These are phyloP conservation scores for Brettanomyces nanus DNA, from an alignment of 805 yeast genomes.

Conservation along the genomic window DNA sequence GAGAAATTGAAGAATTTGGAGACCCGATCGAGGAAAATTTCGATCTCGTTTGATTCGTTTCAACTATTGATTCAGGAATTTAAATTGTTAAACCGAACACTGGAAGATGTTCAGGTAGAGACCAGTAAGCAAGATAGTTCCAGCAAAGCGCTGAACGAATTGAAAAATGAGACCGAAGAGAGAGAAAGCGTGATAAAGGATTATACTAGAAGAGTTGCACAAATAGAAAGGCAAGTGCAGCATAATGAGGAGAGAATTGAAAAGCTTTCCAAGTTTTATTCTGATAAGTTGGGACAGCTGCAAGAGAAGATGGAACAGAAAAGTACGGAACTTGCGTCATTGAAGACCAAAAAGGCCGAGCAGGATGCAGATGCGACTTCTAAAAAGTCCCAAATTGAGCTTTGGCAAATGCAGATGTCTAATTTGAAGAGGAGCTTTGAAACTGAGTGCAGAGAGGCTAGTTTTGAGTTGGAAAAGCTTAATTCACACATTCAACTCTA, in stretches of 20 bases:
- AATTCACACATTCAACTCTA: slow-evolving; percentile 49
- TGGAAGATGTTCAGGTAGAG: slow-evolving; percentile 45
- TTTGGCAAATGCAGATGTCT: slow-evolving; percentile 26
- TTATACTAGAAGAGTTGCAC: slow-evolving; percentile 34
- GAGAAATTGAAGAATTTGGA: slow-evolving; percentile 34
- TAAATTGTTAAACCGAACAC: slow-evolving; percentile 31
- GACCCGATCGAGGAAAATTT: slow-evolving; percentile 38
- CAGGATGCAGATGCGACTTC: slow-evolving; percentile 42
- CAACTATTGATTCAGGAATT: slow-evolving; percentile 41
- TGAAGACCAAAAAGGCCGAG: slow-evolving; percentile 39
- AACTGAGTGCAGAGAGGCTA: slow-evolving; percentile 43
- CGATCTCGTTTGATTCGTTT: slow-evolving; percentile 51
- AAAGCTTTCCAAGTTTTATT: slow-evolving; percentile 35
- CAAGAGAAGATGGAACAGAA: slow-evolving; percentile 36
- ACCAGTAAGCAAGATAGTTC: slow-evolving; percentile 31
- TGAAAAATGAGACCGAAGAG: slow-evolving; percentile 28
- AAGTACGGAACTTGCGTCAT: slow-evolving; percentile 36
- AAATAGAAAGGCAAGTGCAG: slow-evolving; percentile 41
- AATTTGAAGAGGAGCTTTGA: slow-evolving; percentile 37
- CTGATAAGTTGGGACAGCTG: slow-evolving; percentile 35
- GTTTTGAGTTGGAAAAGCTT: slow-evolving; percentile 44
- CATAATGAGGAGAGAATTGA: slow-evolving; percentile 39
- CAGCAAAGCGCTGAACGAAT: slow-evolving; percentile 19
- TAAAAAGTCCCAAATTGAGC: slow-evolving; percentile 39
- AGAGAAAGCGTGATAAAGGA: slow-evolving; percentile 35